Evolutionary conservation across 768 basidiomycete genomes (phyloP), one percentile per base, ranked within the genome.

Genomic region (Clitopilus passeckerianus): DNA sequence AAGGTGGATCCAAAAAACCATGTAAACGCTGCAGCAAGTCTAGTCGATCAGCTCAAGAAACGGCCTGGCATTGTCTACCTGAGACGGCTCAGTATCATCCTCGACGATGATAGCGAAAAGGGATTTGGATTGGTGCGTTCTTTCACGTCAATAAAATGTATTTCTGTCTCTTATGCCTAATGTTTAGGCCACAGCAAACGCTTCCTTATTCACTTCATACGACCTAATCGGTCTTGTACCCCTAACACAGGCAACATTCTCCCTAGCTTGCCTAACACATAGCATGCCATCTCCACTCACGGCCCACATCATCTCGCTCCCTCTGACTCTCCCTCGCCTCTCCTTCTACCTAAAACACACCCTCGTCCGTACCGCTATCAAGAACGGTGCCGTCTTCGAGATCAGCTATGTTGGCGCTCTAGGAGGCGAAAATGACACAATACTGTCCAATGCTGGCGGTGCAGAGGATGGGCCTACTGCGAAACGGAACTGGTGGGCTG

Each of bases 281-380:
- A 87, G 84, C 30, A 77, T 80, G 33, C 91, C 93, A 1, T 89
- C 90, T 0, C 80, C 85, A 0, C 73, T 90, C 46, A 91, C 93
- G 4, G 84, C 90, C 0, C 91, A 93, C 66, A 83, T 95, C 59
- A 90, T 95, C 58, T 78, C 88, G 0, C 76, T 94, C 27, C 92
- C 92, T 6, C 78, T 94, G 16, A 89, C 90, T 0, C 78, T 86
- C 0, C 89, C 91, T 0, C 85, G 92, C 12, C 81, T 92, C 1
- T 86, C 90, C 1, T 95, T 89, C 68, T 81, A 89, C 63, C 78
- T 95, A 66, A 93, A 90, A 66, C 91, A 93, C 66, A 93, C 93
- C 0, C 77, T 93, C 53, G 81, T 94, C 33, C 84, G 90, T 46
- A 87, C 89, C 0, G 91, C 93, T 1, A 77, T 91, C 23, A 87